Evolutionary conservation across 1,284 basidiomycete species (phyloP), one percentile per base, ranked within the genome.

Genomic region (Agaricales sp.): DNA sequence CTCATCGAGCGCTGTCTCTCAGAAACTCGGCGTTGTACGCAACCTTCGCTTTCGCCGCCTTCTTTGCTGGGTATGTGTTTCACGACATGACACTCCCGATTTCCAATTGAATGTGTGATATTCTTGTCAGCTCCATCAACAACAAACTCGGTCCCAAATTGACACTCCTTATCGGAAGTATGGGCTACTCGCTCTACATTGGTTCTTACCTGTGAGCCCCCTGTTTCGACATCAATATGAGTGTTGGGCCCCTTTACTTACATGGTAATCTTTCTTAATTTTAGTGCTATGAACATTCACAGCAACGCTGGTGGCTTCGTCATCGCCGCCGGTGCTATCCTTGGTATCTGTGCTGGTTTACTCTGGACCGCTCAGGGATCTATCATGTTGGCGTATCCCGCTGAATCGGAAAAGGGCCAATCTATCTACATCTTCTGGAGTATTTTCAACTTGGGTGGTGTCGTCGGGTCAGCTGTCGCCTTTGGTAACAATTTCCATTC

Each of bases 301-400:
- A 66, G 71, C 4, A 60, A 69, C 45, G 74, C 77, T 8, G 71
- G 72, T 44, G 68, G 67, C 21, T 90, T 88, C 57, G 82, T 87
- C 48, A 82, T 92, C 55, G 77, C 73, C 23, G 74, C 87, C 0
- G 91, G 90, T 25, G 87, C 87, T 23, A 67, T 92, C 51, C 80
- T 93, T 14, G 91, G 91, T 43, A 59, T 91, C 47, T 91, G 87
- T 58, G 91, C 92, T 12, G 87, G 85, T 44, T 62, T 92, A 21
- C 69, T 93, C n/a, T 91, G 88, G 89, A 82, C 86, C 0, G 85
- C 86, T 1, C 90, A 92, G 59, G 89, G 89, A 16, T 80, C 80
- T 3, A 68, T 92, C 53, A 92, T 92, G 82, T 69, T 93, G 58
- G 75, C 85, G 1, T 93, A 92, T 62, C 83, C 87, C 0, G 88